Evolutionary conservation across 2,329 filamentous ascomycete species (phyloP), one percentile per base, ranked within the genome.

Genomic region (Fusarium haematococcum): DNA sequence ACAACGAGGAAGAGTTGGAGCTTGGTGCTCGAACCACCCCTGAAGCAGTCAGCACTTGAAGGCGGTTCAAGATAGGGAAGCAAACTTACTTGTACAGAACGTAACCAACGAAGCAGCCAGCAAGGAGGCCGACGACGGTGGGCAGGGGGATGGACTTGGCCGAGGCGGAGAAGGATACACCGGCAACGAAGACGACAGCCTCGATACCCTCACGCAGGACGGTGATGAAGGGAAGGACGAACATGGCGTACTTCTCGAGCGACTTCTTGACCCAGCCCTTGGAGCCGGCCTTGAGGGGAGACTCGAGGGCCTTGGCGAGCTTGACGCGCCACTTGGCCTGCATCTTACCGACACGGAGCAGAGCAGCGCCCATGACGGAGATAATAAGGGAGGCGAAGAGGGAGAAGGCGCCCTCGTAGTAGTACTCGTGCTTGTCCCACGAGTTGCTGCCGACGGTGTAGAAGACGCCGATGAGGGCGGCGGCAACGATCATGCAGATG

Each of bases 241-340:
- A 97, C 93, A 97, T 94, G 79, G 92, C 91, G 80, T 97, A 97
- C 81, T 93, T 95, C 81, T 95, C 92, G 23, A 87, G 83, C 84
- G 90, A 93, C 65, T 85, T 83, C 83, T 93, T 93, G 71, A 95
- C 60, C 78, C 85, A 84, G 27, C 79, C 80, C 4, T 80, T 80
- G 18, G 82, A 79, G 33, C 84, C 84, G 16, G 88, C 85, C 45
- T 81, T 81, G 68, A 86, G 72, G 13, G 87, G 85, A 1, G 79
- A 80, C 75, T 93, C 90, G 33, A 97, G 83, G 3, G 93, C 90
- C 77, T 89, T 90, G 20, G 92, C 90, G 27, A 97, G 90, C 89
- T 97, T 97, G 77, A 92, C 85, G n/a, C 91, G 90, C 95, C 95
- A 97, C 83, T 97, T 97, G 71, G 93, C 91, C 81, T 95, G 93